Base-by-base conservation (phyloP, 2,329 filamentous ascomycete genomes). In the Bipolaris oryzae region DNA sequence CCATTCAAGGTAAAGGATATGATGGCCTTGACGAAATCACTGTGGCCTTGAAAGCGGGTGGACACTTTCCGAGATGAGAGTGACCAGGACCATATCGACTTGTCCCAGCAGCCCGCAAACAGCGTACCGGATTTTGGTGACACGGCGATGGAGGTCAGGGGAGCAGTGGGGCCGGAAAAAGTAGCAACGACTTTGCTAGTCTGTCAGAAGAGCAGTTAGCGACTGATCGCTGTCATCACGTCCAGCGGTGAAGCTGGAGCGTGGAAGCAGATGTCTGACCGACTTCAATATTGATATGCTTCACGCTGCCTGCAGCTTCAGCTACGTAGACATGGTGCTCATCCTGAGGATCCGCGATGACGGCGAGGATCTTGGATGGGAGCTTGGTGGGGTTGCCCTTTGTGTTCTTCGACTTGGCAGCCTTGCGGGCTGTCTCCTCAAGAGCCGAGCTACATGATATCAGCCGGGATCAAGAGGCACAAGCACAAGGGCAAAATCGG, bases 71-170 rank as follows among this genome's bases (percentile, higher is more conserved):
- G 63, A 16, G 68, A 67, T 16, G 82, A 79, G 31, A 89, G 79
- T 1, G 69, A 83, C 90, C 92, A 97, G 31, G 89, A 90, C 88
- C 92, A 96, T 55, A 98, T 84, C 18, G 86, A 84, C 78, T 96
- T 96, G 78, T 99, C 94, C 95, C 95, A 99, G 57, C 89, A 95
- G 33, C 93, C 94, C 21, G 92, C 92, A 75, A 92, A 97, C 10
- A 97, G 72, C 1, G 83, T 89, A 48, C 70, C 67, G 4, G 70
- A 69, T 10, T 28, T 62, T 1, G 65, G 46, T 5, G 70, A 73
- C 16, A 76, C 48, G 28, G 70, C 70, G 41, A 77, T 47, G n/a
- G 71, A 76, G 18, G 74, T 75, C 9, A 96, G 81, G 1, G 95
- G 95, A 3, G 91, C 89, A 43, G 84, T 84, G 16, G 93, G 91